Evolutionary conservation across 805 yeast species (phyloP).

Genomic region (Candida boleticola): DNA sequence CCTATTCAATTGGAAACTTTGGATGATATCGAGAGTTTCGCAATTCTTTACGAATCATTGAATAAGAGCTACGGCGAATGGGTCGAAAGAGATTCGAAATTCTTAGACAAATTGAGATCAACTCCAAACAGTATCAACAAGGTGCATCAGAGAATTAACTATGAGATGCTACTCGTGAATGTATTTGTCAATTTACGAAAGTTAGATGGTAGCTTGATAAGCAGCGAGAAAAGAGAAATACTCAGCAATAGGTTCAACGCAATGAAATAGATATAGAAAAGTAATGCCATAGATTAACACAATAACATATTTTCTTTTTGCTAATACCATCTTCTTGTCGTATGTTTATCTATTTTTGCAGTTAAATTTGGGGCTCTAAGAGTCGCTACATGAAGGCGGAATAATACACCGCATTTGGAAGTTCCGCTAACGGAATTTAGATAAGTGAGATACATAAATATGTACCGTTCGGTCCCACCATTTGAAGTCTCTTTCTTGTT

Average conservation of each 20-base stretch:
- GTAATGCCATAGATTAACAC: too few relatives aligned
- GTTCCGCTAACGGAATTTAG: too few relatives aligned
- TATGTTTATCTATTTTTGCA: too few relatives aligned
- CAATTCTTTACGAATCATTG: conserved; percentile 44
- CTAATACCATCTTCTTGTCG: too few relatives aligned
- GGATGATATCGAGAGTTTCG: conserved; percentile 53
- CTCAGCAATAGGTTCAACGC: conserved; percentile 7
- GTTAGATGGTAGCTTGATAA: conserved; percentile 35
- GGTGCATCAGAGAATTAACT: conserved; percentile 25
- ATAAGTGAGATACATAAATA: too few relatives aligned
- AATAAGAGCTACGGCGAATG: conserved; percentile 36
- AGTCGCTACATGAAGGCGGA: too few relatives aligned
- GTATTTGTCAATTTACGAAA: conserved; percentile 31
- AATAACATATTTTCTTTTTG: too few relatives aligned
- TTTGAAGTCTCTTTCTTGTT: too few relatives aligned
- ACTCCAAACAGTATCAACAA: conserved; percentile 11
- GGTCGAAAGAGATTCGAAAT: conserved; percentile 35
- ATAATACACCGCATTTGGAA: too few relatives aligned
- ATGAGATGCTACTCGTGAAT: conserved; percentile 34
- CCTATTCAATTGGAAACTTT: conserved; percentile 44
- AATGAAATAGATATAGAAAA: conserved; percentile 1
- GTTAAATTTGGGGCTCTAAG: too few relatives aligned
- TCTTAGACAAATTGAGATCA: conserved; percentile 20
- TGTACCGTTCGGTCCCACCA: too few relatives aligned
- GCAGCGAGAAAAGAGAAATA: conserved; percentile 13